phyloP scores from a whole-genome alignment of 1,284 basidiomycete species.

The Ustilago cynodontis region DNA sequence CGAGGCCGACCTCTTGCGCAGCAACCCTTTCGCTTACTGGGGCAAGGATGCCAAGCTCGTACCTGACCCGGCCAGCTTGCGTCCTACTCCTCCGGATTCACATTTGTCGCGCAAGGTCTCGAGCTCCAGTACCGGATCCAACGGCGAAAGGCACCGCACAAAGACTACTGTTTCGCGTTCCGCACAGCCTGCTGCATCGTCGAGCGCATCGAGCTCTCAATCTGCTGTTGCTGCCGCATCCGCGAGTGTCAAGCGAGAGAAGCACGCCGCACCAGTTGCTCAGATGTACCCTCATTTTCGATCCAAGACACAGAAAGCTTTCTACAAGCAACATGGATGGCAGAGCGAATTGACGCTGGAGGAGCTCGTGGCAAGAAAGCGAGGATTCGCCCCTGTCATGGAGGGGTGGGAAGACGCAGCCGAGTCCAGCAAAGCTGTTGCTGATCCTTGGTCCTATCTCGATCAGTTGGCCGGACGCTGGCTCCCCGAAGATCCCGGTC shows the following conservation, averaged over 20 bases:
- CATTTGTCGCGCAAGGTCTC: constrained; percentile 24
- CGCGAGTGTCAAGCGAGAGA: constrained; percentile 40
- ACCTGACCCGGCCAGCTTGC: constrained; percentile 32
- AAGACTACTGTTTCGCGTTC: constrained; percentile 50
- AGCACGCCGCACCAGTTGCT: constrained; percentile 58
- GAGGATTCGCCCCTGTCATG: constrained; percentile 22
- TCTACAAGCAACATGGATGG: constrained; percentile 47
- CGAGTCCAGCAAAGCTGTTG: constrained; percentile 6
- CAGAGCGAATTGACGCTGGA: constrained; percentile 58
- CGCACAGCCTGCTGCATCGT: constrained; percentile 17
- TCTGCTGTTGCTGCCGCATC: constrained; percentile 15
- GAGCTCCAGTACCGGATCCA: constrained; percentile 20
- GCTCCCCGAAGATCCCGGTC: constrained; percentile 44
- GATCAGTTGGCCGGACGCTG: constrained; percentile 56
- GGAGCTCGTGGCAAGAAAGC: constrained; percentile 49
- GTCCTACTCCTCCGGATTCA: constrained; percentile 13
- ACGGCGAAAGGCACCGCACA: constrained; percentile 30
- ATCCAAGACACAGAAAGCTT: constrained; percentile 18
- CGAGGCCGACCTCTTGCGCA: constrained; percentile 62
- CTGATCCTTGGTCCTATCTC: constrained; percentile 63
- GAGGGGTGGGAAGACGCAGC: constrained; percentile 40
- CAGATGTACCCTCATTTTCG: constrained; percentile 58
- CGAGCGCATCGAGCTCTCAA: constrained; percentile 13
- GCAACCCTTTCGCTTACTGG: constrained; percentile 64
- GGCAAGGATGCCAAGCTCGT: constrained; percentile 46